Conservation (phyloP, 306 rosid genomes). For the Corylus heterophylla region DNA sequence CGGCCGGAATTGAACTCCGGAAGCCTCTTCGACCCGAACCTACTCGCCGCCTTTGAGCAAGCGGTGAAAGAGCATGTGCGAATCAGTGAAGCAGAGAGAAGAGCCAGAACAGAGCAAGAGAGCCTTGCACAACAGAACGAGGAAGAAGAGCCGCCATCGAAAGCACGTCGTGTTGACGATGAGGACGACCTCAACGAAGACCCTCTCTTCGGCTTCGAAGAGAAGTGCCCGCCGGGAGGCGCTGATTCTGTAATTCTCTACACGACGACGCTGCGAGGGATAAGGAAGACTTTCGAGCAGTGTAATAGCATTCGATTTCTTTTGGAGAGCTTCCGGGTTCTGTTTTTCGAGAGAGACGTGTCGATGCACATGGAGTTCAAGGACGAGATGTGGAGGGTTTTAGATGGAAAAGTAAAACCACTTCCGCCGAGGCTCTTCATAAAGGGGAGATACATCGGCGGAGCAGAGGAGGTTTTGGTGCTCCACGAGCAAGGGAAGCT, state of each 20-base stretch:
- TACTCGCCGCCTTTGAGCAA: conserved; percentile 62
- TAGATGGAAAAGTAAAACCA: conserved; percentile 35
- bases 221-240: conserved; percentile 78
- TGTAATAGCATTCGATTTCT: conserved; percentile 76
- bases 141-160: conserved; percentile 16
- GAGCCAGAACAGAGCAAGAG: conserved; percentile 15
- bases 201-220: conserved; percentile 49
- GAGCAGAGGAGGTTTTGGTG: conserved; percentile 66
- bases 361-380: conserved; percentile 79
- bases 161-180: conserved; percentile 26
- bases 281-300: conserved; percentile 78
- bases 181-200: conserved; percentile 7
- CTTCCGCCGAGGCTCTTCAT: conserved; percentile 85
- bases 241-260: conserved; percentile 60
- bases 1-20: conserved; percentile 72
- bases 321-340: conserved; percentile 67
- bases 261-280: conserved; percentile 77
- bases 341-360: conserved; percentile 67
- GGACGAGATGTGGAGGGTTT: conserved; percentile 60
- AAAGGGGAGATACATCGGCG: conserved; percentile 76
- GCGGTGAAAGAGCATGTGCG: conserved; percentile 53
- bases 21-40: conserved; percentile 78
- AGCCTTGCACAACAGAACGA: background rate
- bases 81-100: conserved; percentile 48
- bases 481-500: conserved; percentile 83